Percentiles rank a stretch among this genome's conserved stretches.
Conservation (phyloP, 257 asterid genomes). For the Plantago elongata region DNA sequence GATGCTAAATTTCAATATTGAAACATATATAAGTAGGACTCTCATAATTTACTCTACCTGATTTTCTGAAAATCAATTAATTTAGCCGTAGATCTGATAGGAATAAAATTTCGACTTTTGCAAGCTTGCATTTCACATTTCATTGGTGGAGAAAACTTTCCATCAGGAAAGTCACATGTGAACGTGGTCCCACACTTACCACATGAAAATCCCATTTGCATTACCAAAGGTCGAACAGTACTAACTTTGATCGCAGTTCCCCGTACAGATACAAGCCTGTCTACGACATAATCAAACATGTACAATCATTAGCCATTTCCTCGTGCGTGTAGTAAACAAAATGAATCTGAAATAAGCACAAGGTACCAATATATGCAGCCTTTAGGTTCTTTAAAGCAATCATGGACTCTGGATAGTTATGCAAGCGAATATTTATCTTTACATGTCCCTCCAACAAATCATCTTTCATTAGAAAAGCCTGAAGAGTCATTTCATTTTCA, state of each 20-base stretch:
- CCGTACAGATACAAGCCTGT: constrained; percentile 80
- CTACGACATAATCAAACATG: constrained; percentile 33
- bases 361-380: constrained; percentile 94
- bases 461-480: constrained; percentile 48
- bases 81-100: constrained; percentile 67
- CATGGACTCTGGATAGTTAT: constrained; percentile 72
- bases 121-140: constrained; percentile 81
- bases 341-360: constrained; percentile 7
- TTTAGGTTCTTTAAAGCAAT: constrained; percentile 90
- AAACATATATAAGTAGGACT: background rate
- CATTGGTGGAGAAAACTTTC: constrained; percentile 84
- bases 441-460: constrained; percentile 32
- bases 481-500: constrained; percentile 14
- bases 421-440: constrained; percentile 69
- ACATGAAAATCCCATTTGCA: constrained; percentile 82
- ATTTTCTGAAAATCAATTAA: constrained; percentile 87
- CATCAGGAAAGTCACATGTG: constrained; percentile 78
- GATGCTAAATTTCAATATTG: constrained; percentile 7
- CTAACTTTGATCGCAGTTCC: constrained; percentile 88
- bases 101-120: constrained; percentile 66
- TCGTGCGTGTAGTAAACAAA: constrained; percentile 10
- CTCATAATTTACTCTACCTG: constrained; percentile 37
- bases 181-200: constrained; percentile 72
- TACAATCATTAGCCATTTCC: constrained; percentile 18
- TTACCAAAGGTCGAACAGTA: constrained; percentile 82